Conservation (phyloP, 1,139 yeast species). For the Spencermartinsiella ligniputridi region DNA sequence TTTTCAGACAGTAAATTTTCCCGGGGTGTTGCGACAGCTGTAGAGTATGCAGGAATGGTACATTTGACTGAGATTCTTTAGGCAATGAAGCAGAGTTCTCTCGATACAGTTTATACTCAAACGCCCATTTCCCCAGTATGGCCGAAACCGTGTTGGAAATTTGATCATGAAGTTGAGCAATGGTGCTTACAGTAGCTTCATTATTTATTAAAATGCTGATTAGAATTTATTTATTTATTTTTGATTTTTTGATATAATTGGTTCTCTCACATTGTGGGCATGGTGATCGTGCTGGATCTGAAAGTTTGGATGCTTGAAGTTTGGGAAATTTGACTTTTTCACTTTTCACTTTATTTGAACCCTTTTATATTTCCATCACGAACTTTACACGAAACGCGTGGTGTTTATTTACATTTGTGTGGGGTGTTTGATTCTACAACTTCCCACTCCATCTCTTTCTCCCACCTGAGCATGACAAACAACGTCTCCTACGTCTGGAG, state of each 20-base stretch:
- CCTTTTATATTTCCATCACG: background rate
- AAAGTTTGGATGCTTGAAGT: background rate
- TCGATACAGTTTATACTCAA: constrained; percentile 59
- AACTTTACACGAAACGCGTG: background rate
- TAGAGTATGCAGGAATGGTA: constrained; percentile 49
- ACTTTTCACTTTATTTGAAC: background rate
- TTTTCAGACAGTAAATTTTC: constrained; percentile 50
- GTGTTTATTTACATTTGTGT: background rate
- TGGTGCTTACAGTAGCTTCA: constrained; percentile 59
- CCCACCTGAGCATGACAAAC: too few relatives aligned
- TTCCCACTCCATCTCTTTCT: too few relatives aligned
- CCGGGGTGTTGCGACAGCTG: constrained; percentile 51
- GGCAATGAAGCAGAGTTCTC: constrained; percentile 43
- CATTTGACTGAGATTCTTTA: constrained; percentile 4
- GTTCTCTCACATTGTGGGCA: background rate
- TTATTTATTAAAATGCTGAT: constrained; percentile 52
- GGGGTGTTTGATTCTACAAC: too few relatives aligned
- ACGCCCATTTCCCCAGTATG: constrained; percentile 57
- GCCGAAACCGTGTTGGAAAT: constrained; percentile 61
- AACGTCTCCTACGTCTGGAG: constrained; percentile 29
- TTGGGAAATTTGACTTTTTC: background rate
- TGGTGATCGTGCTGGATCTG: too few relatives aligned
- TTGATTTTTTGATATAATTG: background rate
- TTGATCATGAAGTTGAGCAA: constrained; percentile 62
- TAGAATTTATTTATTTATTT: background rate